Evolutionary conservation across 306 rosid genomes (phyloP).

Genomic region (Sindora glabra): DNA sequence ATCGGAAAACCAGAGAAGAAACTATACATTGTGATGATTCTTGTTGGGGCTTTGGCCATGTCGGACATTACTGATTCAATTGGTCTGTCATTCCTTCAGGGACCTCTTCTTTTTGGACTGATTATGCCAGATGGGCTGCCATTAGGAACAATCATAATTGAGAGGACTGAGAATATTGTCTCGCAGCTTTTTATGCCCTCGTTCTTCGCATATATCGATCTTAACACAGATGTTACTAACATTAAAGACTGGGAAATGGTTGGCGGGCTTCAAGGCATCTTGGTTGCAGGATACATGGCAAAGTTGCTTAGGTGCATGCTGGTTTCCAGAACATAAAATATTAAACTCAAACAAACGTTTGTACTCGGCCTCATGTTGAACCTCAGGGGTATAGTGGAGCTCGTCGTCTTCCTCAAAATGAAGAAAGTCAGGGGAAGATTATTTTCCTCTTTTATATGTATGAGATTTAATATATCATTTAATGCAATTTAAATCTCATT

Average conservation of each 20-base stretch:
- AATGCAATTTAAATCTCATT: too few relatives aligned
- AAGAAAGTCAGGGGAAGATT: neutral
- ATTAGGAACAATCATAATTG: constrained; percentile 21
- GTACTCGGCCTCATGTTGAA: constrained; percentile 18
- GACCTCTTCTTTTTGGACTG: constrained; percentile 25
- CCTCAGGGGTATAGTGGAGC: constrained; percentile 17
- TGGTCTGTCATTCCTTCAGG: constrained; percentile 2
- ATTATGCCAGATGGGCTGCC: constrained; percentile 30
- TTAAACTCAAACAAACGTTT: neutral
- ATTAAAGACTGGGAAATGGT: neutral
- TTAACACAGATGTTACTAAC: neutral
- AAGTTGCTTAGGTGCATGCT: neutral
- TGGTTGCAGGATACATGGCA: neutral
- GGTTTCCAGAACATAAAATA: constrained; percentile 8
- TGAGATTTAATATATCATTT: too few relatives aligned
- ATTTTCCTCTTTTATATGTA: neutral
- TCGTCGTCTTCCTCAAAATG: neutral
- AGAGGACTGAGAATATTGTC: neutral
- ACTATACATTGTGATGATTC: neutral
- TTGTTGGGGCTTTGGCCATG: neutral
- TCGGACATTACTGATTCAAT: neutral
- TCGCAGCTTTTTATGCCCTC: constrained; percentile 19
- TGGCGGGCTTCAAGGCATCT: neutral
- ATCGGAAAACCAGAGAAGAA: constrained; percentile 18
- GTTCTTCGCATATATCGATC: neutral